These are phyloP conservation scores for Plasmodium reichenowi DNA, from an alignment of 169 alveolate genomes.

Conservation along the genomic window DNA sequence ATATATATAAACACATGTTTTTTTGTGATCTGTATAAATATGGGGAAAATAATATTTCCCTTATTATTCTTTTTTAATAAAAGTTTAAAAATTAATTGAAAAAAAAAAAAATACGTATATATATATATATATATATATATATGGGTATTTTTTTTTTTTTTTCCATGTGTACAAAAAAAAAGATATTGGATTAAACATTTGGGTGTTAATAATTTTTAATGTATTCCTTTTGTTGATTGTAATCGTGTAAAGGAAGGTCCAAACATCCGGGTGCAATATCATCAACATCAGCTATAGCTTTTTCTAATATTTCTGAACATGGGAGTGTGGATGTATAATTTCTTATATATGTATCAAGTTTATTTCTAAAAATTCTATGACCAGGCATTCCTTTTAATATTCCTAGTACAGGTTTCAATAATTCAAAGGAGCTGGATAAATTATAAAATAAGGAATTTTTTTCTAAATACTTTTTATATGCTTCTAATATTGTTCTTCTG, in stretches of 20 bases:
- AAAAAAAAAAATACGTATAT: too few species aligned
- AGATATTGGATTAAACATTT: neutral
- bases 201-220: slow-evolving; percentile 30
- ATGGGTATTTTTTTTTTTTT: neutral
- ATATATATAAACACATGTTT: too few species aligned
- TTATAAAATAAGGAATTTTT: slow-evolving; percentile 36
- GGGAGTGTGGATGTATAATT: slow-evolving; percentile 40
- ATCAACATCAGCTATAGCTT: slow-evolving; percentile 60
- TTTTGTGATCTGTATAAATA: too few species aligned
- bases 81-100: too few species aligned
- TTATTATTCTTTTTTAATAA: too few species aligned
- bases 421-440: slow-evolving; percentile 80
- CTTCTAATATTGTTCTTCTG: slow-evolving; percentile 83
- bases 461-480: slow-evolving; percentile 72
- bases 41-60: too few species aligned
- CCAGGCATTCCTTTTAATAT: slow-evolving; percentile 88
- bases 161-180: neutral
- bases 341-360: slow-evolving; percentile 65
- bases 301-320: slow-evolving; percentile 52
- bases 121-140: neutral
- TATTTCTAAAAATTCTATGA: slow-evolving; percentile 79
- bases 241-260: slow-evolving; percentile 29
- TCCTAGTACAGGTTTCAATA: slow-evolving; percentile 87
- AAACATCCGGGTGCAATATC: slow-evolving; percentile 58
- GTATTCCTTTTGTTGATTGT: slow-evolving; percentile 43